Conservation (phyloP, 176 grass and related monocot species). For the Eleusine indica region DNA sequence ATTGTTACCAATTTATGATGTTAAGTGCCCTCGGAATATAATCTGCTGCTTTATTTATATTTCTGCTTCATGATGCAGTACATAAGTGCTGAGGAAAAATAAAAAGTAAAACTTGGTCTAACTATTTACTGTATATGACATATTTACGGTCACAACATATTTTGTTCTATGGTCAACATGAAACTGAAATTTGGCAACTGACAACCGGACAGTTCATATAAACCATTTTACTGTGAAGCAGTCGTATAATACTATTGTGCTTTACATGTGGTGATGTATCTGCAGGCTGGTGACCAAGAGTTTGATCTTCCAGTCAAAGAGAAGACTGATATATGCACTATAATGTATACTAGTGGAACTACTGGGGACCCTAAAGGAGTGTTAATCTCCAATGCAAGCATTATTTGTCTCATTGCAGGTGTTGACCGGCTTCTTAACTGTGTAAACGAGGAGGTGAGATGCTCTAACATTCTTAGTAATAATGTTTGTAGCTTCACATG, state of each 20-base stretch:
- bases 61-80: background rate
- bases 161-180: background rate
- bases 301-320: slow-evolving; percentile 78
- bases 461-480: slow-evolving; percentile 10
- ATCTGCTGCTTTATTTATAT: slow-evolving; percentile 9
- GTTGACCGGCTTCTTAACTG: slow-evolving; percentile 58
- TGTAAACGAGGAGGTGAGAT: slow-evolving; percentile 59
- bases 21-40: background rate
- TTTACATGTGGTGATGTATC: slow-evolving; percentile 20
- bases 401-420: slow-evolving; percentile 72
- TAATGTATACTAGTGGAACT: slow-evolving; percentile 94
- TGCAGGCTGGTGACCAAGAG: slow-evolving; percentile 60
- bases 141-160: background rate
- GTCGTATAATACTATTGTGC: background rate
- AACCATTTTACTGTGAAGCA: slow-evolving; percentile 1
- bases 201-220: slow-evolving; percentile 15
- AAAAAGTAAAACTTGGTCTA: slow-evolving; percentile 5
- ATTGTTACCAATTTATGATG: slow-evolving; percentile 6
- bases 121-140: slow-evolving; percentile 25
- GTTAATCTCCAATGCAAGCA: slow-evolving; percentile 79
- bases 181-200: background rate
- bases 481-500: slow-evolving; percentile 17
- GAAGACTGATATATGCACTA: slow-evolving; percentile 79
- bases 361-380: slow-evolving; percentile 91
- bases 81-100: background rate